These are phyloP conservation scores for Parafenestella ontariensis DNA, from an alignment of 2,329 filamentous ascomycete genomes.

Conservation along the genomic window DNA sequence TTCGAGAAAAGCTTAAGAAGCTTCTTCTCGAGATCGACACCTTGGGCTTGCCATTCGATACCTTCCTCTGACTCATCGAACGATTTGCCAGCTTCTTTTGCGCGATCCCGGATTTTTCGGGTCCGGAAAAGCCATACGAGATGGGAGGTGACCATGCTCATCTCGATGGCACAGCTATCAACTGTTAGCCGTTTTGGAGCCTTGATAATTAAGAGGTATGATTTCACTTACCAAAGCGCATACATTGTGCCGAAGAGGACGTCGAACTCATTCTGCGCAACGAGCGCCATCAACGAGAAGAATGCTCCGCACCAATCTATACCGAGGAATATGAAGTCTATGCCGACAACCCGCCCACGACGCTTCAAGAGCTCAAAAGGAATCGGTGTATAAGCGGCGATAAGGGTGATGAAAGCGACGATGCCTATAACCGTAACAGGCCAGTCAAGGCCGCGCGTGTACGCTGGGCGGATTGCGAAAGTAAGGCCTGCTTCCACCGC, in stretches of 20 bases:
- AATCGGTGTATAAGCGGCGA: conserved; percentile 62
- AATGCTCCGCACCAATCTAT: conserved; percentile 67
- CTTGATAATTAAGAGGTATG: neutral
- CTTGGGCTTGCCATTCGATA: conserved; percentile 29
- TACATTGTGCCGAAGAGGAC: conserved; percentile 65
- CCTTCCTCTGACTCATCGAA: conserved; percentile 60
- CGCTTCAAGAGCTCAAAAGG: conserved; percentile 68
- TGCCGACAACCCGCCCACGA: conserved; percentile 64
- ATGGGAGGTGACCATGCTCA: conserved; percentile 64
- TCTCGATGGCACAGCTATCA: conserved; percentile 57
- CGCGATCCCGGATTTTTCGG: conserved; percentile 57
- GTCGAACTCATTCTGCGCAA: conserved; percentile 65
- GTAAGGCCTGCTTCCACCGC: conserved; percentile 62
- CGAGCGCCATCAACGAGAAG: conserved; percentile 67
- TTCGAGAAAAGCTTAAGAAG: conserved; percentile 9
- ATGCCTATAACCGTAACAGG: conserved; percentile 62
- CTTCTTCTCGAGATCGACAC: conserved; percentile 25
- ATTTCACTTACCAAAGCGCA: conserved; percentile 53
- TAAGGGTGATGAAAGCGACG: conserved; percentile 62
- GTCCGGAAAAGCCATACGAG: conserved; percentile 63
- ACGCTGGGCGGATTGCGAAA: conserved; percentile 61
- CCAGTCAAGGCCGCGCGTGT: conserved; percentile 57
- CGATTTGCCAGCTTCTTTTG: conserved; percentile 45
- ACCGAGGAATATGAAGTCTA: conserved; percentile 63
- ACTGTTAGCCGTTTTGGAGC: neutral